Conservation (phyloP, 1,139 yeast genomes). For the Citeromyces hawaiiensis region DNA sequence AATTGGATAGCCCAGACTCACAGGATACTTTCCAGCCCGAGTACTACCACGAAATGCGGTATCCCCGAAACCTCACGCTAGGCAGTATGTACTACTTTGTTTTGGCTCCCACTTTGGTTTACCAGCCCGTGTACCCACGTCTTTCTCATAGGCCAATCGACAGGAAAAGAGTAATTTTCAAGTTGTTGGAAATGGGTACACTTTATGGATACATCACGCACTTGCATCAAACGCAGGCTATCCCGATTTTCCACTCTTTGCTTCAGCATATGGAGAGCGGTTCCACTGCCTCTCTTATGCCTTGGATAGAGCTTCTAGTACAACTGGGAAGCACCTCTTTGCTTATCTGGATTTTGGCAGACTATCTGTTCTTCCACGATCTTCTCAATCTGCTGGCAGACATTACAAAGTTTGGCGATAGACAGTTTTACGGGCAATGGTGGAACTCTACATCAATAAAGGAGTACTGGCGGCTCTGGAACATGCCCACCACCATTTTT, state of each 20-base stretch:
- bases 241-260: not conserved
- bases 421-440: constrained; percentile 1
- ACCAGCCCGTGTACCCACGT: constrained; percentile 1
- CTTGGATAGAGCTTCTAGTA: not conserved
- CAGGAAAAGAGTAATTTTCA: not conserved
- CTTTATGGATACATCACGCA: not conserved
- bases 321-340: not conserved
- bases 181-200: not conserved
- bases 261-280: not conserved
- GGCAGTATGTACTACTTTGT: not conserved
- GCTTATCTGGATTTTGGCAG: not conserved
- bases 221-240: not conserved
- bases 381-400: not conserved
- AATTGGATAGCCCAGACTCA: not conserved
- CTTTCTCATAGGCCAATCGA: not conserved
- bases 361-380: not conserved
- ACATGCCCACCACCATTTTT: not conserved
- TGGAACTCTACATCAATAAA: not conserved
- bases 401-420: not conserved
- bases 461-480: constrained; percentile 1
- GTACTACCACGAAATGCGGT: not conserved
- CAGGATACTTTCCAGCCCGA: not conserved
- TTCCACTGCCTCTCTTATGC: not conserved
- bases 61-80: not conserved
- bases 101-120: not conserved